Evolutionary conservation across 768 basidiomycete genomes (phyloP).

Genomic region (Macrolepiota dolichaula): DNA sequence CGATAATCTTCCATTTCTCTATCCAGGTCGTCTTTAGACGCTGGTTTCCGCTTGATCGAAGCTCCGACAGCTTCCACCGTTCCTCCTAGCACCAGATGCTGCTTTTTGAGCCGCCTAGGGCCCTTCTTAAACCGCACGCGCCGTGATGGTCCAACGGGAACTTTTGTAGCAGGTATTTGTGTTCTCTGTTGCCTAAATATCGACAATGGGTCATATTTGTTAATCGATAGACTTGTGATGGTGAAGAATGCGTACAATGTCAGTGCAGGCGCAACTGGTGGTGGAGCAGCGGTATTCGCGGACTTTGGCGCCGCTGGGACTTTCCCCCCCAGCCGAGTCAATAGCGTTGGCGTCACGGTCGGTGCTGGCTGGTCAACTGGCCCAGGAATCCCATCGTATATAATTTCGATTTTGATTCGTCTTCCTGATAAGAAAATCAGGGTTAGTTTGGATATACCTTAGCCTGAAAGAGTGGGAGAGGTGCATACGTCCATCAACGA

Average conservation of each 20-base stretch:
- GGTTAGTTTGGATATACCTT: not conserved
- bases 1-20: constrained; percentile 81
- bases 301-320: constrained; percentile 5
- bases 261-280: not conserved
- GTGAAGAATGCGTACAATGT: constrained; percentile 4
- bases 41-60: constrained; percentile 11
- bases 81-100: constrained; percentile 2
- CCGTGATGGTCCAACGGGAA: constrained; percentile 28
- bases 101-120: constrained; percentile 68
- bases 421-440: constrained; percentile 39
- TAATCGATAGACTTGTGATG: not conserved
- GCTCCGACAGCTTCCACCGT: not conserved
- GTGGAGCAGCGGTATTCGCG: not conserved
- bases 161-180: constrained; percentile 13
- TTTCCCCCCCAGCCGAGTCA: constrained; percentile 13
- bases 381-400: constrained; percentile 40
- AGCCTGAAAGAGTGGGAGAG: not conserved
- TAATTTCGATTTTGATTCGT: constrained; percentile 63
- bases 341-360: not conserved
- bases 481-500: constrained; percentile 60
- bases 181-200: constrained; percentile 10
- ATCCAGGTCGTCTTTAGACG: constrained; percentile 60
- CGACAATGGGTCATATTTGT: not conserved
- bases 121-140: constrained; percentile 64
- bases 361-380: constrained; percentile 15